A percentile compares a stretch with the other conserved stretches of the same genome.
Evolutionary conservation across 2,329 filamentous ascomycete species (phyloP).

Genomic region (Exophiala aquamarina): DNA sequence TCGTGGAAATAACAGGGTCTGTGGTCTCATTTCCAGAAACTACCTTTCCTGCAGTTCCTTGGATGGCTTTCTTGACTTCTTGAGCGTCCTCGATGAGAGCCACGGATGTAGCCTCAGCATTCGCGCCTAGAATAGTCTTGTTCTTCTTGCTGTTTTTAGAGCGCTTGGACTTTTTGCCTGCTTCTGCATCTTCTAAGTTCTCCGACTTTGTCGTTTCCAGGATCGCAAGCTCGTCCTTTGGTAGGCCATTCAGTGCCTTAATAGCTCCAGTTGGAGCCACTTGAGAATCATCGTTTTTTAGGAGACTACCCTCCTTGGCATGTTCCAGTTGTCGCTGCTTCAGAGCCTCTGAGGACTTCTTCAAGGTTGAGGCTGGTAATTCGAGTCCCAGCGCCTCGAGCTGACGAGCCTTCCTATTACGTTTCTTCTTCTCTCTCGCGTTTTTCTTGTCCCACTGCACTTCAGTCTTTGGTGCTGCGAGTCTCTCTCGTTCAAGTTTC

Average conservation of each 20-base stretch:
- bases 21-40: no score
- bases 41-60: not conserved
- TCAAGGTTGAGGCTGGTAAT: conserved; percentile 72
- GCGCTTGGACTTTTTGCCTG: conserved; percentile 19
- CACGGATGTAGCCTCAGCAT: conserved; percentile 1
- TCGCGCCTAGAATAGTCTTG: not conserved
- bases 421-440: conserved; percentile 68
- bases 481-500: conserved; percentile 73
- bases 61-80: conserved; percentile 1
- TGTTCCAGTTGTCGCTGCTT: conserved; percentile 21
- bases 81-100: conserved; percentile 19
- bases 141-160: conserved; percentile 1
- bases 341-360: conserved; percentile 56
- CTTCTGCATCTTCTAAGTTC: conserved; percentile 38
- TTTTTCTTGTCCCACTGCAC: conserved; percentile 78
- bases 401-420: conserved; percentile 68
- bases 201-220: conserved; percentile 29
- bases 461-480: conserved; percentile 72
- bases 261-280: conserved; percentile 25
- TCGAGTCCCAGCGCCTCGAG: conserved; percentile 82
- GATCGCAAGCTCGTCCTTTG: conserved; percentile 28
- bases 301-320: conserved; percentile 30
- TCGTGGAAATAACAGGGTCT: no score
- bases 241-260: conserved; percentile 32
- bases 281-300: conserved; percentile 30